Percentiles rank a stretch among this genome's conserved stretches.
Conservation (phyloP, 2,329 filamentous ascomycete species). For the Calonectria pteridis region DNA sequence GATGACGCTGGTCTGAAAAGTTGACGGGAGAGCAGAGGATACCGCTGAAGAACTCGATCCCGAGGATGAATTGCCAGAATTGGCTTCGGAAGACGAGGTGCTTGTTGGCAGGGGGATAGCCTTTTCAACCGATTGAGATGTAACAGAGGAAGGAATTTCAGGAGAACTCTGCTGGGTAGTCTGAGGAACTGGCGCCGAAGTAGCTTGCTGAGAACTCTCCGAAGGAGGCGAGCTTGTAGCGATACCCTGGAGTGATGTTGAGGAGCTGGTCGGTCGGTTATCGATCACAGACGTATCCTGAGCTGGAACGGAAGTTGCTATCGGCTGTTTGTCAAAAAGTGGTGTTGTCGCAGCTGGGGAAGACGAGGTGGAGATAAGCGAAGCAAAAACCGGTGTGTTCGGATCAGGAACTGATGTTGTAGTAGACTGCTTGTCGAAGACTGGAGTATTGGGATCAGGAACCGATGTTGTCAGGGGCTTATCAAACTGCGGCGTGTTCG, state of each 20-base stretch:
- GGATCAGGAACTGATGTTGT: not conserved
- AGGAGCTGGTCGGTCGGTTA: not conserved
- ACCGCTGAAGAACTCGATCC: constrained; percentile 20
- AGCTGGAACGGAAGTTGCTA: not conserved
- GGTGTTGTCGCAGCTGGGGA: not conserved
- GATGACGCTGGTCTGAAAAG: constrained; percentile 34
- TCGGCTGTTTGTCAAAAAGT: not conserved
- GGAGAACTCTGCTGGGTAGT: constrained; percentile 16
- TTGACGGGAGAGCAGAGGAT: constrained; percentile 32
- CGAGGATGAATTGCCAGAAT: not conserved
- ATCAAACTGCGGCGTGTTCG: constrained; percentile 11
- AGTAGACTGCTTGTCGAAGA: not conserved
- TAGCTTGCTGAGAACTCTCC: not conserved
- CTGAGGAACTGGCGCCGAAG: not conserved
- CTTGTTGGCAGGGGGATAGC: constrained; percentile 19
- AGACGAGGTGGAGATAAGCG: not conserved
- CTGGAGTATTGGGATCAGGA: not conserved
- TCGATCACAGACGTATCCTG: not conserved
- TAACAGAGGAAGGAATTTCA: not conserved
- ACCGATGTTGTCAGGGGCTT: not conserved
- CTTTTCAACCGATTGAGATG: constrained; percentile 23
- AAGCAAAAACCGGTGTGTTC: not conserved
- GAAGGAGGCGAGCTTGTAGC: not conserved
- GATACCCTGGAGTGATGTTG: not conserved
- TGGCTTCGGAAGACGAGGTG: not conserved